Evolutionary conservation across 1,139 yeast species (phyloP).

Genomic region (Protomyces macrosporus): DNA sequence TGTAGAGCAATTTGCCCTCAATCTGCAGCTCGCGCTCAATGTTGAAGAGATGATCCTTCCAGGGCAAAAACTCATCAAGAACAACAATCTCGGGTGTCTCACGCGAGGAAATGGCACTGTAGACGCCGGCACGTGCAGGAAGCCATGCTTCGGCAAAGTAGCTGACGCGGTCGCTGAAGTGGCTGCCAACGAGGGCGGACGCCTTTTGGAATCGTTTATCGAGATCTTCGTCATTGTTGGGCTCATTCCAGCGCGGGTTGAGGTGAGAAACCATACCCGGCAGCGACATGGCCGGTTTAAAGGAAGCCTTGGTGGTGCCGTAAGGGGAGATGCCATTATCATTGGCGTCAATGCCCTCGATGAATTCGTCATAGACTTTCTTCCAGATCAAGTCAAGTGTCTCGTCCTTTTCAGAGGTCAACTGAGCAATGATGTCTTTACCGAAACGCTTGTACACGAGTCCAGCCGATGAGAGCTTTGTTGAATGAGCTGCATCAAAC

Average conservation of each 20-base stretch:
- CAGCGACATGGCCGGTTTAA: conserved; percentile 45
- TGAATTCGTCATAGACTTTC: conserved; percentile 73
- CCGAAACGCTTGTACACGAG: conserved; percentile 82
- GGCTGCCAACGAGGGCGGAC: conserved; percentile 73
- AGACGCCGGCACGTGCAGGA: conserved; percentile 78
- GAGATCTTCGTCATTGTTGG: conserved; percentile 51
- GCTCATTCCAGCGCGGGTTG: conserved; percentile 78
- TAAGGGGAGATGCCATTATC: conserved; percentile 87
- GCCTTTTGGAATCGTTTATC: conserved; percentile 68
- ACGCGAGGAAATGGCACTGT: conserved; percentile 53
- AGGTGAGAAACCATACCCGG: conserved; percentile 73
- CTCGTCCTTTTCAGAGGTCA: conserved; percentile 39
- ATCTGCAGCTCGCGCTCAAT: conserved; percentile 59
- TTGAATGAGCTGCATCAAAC: conserved; percentile 48
- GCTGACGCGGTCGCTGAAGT: conserved; percentile 61
- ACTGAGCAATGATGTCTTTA: conserved; percentile 57
- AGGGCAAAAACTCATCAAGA: conserved; percentile 71
- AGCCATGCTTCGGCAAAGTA: conserved; percentile 83
- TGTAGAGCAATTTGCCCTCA: conserved; percentile 62
- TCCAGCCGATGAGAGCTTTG: conserved; percentile 92
- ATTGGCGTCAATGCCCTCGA: conserved; percentile 91
- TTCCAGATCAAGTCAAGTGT: conserved; percentile 60
- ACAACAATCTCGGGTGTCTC: conserved; percentile 49
- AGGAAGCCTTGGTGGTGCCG: conserved; percentile 40
- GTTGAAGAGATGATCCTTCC: conserved; percentile 86